phyloP scores from a whole-genome alignment of 202 grass and related monocot species.

The Digitaria exilis region DNA sequence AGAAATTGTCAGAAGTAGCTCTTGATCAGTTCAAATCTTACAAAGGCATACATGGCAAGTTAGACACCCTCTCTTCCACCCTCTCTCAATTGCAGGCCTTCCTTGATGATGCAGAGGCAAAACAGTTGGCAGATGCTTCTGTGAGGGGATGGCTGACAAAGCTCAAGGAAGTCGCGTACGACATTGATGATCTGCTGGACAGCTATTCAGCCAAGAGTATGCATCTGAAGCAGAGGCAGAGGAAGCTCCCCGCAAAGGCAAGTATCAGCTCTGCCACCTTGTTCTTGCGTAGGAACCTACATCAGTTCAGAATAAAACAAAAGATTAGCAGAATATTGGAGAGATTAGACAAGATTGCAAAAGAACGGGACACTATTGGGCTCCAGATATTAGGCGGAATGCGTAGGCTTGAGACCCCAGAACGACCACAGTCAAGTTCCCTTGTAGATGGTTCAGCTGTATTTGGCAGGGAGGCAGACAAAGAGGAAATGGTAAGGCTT shows the following conservation, averaged over 20 bases:
- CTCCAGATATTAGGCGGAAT: conserved; percentile 58
- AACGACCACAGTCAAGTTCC: conserved; percentile 57
- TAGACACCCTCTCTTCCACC: conserved; percentile 51
- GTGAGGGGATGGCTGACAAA: conserved; percentile 64
- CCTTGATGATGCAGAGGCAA: conserved; percentile 72
- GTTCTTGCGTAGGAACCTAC: conserved; percentile 48
- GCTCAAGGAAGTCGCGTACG: conserved; percentile 62
- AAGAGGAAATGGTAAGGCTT: conserved; percentile 55
- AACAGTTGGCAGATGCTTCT: conserved; percentile 51
- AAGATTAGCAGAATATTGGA: conserved; percentile 56
- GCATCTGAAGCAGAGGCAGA: conserved; percentile 35
- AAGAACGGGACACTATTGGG: conserved; percentile 61
- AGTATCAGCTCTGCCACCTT: conserved; percentile 37
- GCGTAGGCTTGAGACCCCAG: conserved; percentile 40
- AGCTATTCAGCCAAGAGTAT: conserved; percentile 45
- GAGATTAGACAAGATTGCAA: conserved; percentile 62
- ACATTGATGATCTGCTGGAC: conserved; percentile 73
- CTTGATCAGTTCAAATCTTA: conserved; percentile 56
- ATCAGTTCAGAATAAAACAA: conserved; percentile 51
- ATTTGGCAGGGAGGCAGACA: conserved; percentile 65
- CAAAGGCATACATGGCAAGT: conserved; percentile 49
- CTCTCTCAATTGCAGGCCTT: conserved; percentile 56
- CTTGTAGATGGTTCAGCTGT: conserved; percentile 60
- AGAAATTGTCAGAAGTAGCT: conserved; percentile 58
- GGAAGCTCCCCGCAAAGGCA: conserved; percentile 37